Percentiles rank a stretch among this genome's conserved stretches.
Evolutionary conservation across 2,329 filamentous ascomycete genomes (phyloP).

Genomic region (Calonectria hongkongensis): DNA sequence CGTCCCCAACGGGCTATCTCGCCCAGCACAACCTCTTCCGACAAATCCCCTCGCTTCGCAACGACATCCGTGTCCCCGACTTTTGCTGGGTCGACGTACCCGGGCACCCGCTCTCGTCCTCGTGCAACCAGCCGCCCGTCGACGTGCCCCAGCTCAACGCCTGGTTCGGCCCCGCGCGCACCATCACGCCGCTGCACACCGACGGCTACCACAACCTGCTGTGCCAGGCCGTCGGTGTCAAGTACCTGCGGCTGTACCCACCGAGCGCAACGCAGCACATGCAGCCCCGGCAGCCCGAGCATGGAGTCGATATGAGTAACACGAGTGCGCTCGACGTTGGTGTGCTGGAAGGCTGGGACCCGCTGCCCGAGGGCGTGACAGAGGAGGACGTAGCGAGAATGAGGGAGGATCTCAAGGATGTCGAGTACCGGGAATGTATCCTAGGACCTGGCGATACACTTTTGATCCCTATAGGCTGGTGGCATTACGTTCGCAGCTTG

Average conservation of each 20-base stretch:
- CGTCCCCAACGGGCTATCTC: slow-evolving; percentile 81
- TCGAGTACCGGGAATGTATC: slow-evolving; percentile 85
- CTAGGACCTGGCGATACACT: slow-evolving; percentile 88
- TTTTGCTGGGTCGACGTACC: slow-evolving; percentile 86
- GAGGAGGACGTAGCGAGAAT: slow-evolving; percentile 61
- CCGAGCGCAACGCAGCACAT: slow-evolving; percentile 76
- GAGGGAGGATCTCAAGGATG: slow-evolving; percentile 70
- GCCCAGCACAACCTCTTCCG: slow-evolving; percentile 92
- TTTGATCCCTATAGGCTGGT: slow-evolving; percentile 96
- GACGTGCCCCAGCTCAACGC: slow-evolving; percentile 85
- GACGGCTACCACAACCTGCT: slow-evolving; percentile 96
- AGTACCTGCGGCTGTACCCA: slow-evolving; percentile 93
- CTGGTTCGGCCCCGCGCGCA: slow-evolving; percentile 92
- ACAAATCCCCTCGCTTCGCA: slow-evolving; percentile 85
- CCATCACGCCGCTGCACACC: slow-evolving; percentile 94
- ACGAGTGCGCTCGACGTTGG: slow-evolving; percentile 88
- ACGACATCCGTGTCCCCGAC: slow-evolving; percentile 88
- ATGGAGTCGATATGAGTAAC: slow-evolving; percentile 93
- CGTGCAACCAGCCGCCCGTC: slow-evolving; percentile 63
- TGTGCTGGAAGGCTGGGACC: slow-evolving; percentile 78
- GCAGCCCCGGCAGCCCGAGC: slow-evolving; percentile 77
- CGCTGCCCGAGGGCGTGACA: slow-evolving; percentile 51
- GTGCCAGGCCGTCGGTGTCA: slow-evolving; percentile 90
- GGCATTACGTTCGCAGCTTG: slow-evolving; percentile 95
- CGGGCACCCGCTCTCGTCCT: slow-evolving; percentile 64